phyloP scores from a whole-genome alignment of 345 rosid genomes.

The Conringia planisiliqua region DNA sequence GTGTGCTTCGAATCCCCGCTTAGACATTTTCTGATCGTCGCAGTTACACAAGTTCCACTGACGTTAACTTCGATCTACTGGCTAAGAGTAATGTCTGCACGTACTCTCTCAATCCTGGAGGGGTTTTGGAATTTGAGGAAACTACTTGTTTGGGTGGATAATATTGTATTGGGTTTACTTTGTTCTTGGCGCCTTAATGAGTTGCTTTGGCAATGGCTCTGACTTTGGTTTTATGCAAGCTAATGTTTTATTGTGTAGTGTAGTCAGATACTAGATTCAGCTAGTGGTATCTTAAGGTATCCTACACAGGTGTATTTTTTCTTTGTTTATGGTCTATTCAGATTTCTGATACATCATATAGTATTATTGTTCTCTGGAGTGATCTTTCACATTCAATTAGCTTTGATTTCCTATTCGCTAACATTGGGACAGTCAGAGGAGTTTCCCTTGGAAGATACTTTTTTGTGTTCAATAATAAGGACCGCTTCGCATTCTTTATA shows the following conservation, averaged over 20 bases:
- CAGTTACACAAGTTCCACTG: background rate
- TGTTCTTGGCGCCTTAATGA: background rate
- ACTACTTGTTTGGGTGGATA: background rate
- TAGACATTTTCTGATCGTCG: background rate
- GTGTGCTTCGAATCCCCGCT: background rate
- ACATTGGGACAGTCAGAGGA: background rate
- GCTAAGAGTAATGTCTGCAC: background rate
- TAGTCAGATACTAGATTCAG: background rate
- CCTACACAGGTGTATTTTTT: background rate
- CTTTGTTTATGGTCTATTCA: background rate
- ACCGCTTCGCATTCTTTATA: background rate
- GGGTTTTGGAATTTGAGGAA: background rate
- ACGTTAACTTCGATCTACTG: constrained; percentile 8
- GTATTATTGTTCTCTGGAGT: background rate
- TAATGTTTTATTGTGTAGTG: background rate
- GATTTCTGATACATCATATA: background rate
- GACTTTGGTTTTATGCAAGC: background rate
- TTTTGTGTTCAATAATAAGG: background rate
- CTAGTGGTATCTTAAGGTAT: background rate
- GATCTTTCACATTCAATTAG: background rate
- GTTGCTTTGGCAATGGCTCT: background rate
- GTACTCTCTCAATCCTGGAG: background rate
- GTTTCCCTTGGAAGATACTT: background rate
- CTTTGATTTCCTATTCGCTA: background rate
- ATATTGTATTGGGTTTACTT: background rate